These are phyloP conservation scores for Alloascoidea hylecoeti DNA, from an alignment of 805 yeast species.

Conservation along the genomic window DNA sequence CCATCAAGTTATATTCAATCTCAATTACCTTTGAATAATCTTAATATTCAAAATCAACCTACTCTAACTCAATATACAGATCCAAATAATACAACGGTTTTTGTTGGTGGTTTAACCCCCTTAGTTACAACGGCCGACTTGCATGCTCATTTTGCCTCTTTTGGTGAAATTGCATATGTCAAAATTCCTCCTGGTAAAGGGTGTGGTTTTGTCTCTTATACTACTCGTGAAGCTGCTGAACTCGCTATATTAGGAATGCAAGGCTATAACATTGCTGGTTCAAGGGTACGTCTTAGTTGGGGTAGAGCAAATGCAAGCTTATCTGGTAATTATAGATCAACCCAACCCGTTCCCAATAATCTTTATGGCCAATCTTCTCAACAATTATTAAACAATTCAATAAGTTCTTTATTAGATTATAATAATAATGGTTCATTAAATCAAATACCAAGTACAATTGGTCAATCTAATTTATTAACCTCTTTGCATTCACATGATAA, in stretches of 20 bases:
- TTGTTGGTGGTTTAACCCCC: slow-evolving; percentile 51
- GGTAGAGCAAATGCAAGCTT: slow-evolving; percentile 34
- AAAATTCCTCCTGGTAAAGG: slow-evolving; percentile 71
- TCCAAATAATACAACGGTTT: slow-evolving; percentile 67
- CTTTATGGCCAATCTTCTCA: background rate
- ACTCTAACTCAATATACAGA: slow-evolving; percentile 56
- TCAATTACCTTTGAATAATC: background rate
- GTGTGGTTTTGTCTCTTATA: slow-evolving; percentile 82
- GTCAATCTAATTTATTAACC: no score
- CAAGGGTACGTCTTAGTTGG: slow-evolving; percentile 78
- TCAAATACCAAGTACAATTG: no score
- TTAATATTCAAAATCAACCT: slow-evolving; percentile 16
- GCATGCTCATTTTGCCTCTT: slow-evolving; percentile 42
- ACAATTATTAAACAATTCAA: no score
- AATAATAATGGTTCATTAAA: no score
- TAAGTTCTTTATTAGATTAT: no score
- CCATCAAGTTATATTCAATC: no score
- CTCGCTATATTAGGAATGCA: slow-evolving; percentile 78
- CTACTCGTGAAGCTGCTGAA: slow-evolving; percentile 71
- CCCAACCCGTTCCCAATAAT: background rate
- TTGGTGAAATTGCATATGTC: slow-evolving; percentile 65
- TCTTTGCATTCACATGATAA: no score
- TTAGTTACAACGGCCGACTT: slow-evolving; percentile 48
- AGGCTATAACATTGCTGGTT: slow-evolving; percentile 78
- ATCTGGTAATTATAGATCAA: background rate